Conservation (phyloP, 2,329 filamentous ascomycete species). For the Beauveria bassiana region DNA sequence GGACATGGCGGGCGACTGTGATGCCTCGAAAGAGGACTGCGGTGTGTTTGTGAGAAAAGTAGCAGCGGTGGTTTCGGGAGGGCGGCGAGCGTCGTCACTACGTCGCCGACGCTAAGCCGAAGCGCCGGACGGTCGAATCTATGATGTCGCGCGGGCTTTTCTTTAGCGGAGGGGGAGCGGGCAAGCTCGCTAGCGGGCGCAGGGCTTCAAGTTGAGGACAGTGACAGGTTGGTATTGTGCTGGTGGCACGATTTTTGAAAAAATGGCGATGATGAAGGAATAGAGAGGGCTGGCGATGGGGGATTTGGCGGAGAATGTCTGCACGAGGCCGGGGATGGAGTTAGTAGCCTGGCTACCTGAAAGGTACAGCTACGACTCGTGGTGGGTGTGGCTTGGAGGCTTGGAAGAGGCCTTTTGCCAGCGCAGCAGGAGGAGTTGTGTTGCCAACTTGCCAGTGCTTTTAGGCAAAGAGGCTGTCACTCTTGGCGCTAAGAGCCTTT, state of each 20-base stretch:
- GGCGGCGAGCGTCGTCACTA: conserved; percentile 8
- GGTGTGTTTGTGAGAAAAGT: background rate
- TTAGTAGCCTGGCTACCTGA: background rate
- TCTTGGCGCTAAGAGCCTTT: background rate
- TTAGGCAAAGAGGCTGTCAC: background rate
- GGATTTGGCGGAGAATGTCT: background rate
- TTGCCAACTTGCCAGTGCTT: too few relatives aligned
- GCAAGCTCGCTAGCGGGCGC: background rate
- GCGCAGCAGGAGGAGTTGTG: background rate
- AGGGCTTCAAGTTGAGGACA: background rate
- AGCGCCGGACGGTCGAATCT: conserved; percentile 1
- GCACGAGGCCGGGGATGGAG: background rate
- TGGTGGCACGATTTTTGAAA: too few relatives aligned
- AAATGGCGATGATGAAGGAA: background rate
- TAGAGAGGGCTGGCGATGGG: background rate
- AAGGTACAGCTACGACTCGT: background rate
- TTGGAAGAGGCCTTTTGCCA: background rate
- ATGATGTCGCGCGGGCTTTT: conserved; percentile 7
- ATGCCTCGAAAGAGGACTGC: conserved; percentile 6
- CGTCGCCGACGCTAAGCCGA: conserved; percentile 11
- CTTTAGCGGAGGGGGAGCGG: background rate
- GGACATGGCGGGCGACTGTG: conserved; percentile 58
- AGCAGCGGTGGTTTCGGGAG: conserved; percentile 1
- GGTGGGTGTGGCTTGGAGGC: conserved; percentile 8
- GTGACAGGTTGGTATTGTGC: background rate